A percentile compares a stretch with the other conserved stretches of the same genome.
phyloP scores from a whole-genome alignment of 768 basidiomycete genomes.

The Xerocomus potaroensis region DNA sequence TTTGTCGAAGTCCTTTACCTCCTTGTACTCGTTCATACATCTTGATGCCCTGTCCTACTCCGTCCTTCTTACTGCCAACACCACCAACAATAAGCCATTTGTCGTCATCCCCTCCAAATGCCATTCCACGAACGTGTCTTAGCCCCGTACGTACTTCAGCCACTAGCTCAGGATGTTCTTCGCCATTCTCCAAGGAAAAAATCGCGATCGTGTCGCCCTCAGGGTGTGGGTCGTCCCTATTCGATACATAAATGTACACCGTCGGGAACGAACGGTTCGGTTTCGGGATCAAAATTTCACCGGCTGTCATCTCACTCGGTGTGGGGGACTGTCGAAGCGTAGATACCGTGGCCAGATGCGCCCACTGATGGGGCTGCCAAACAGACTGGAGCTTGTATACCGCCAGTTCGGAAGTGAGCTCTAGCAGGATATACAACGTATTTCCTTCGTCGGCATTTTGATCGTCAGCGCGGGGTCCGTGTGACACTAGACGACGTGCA shows the following conservation, averaged over 20 bases:
- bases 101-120: conserved; percentile 58
- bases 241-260: conserved; percentile 67
- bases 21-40: conserved; percentile 63
- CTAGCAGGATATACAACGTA: conserved; percentile 61
- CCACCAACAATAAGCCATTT: conserved; percentile 66
- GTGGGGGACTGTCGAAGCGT: conserved; percentile 47
- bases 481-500: conserved; percentile 17
- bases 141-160: conserved; percentile 66
- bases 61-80: conserved; percentile 42
- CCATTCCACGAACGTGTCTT: conserved; percentile 65
- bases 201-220: conserved; percentile 73
- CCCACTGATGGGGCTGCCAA: conserved; percentile 37
- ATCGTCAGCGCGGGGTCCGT: background rate
- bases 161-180: conserved; percentile 46
- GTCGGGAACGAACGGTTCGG: conserved; percentile 49
- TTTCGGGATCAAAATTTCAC: conserved; percentile 62
- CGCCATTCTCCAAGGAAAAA: conserved; percentile 48
- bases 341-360: conserved; percentile 35
- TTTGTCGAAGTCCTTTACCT: conserved; percentile 49
- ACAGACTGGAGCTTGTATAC: conserved; percentile 50
- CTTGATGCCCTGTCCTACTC: conserved; percentile 67
- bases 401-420: conserved; percentile 56
- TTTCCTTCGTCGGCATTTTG: conserved; percentile 46
- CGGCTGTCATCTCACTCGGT: conserved; percentile 54
- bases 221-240: conserved; percentile 66